These are phyloP conservation scores for Aspergillus quadricinctus DNA, from an alignment of 2,329 filamentous ascomycete genomes.

Conservation along the genomic window DNA sequence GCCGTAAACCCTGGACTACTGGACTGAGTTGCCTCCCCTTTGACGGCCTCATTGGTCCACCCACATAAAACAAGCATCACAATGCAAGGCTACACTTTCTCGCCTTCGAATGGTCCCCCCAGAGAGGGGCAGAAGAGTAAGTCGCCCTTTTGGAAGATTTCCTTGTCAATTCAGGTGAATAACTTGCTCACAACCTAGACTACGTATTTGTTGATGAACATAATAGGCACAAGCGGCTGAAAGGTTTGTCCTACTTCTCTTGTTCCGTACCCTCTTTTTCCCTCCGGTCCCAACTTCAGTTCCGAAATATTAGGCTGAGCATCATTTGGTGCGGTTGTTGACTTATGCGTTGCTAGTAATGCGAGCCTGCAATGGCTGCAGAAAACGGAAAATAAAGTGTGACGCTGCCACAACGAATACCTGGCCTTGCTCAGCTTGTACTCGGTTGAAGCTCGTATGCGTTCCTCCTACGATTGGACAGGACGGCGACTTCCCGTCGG, in stretches of 20 bases:
- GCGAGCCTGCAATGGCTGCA: conserved; percentile 93
- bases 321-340: conserved; percentile 1
- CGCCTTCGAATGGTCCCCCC: conserved; percentile 59
- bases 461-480: conserved; percentile 80
- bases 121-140: conserved; percentile 82
- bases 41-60: conserved; percentile 59
- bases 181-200: conserved; percentile 51
- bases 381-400: conserved; percentile 95
- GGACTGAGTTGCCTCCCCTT: conserved; percentile 27
- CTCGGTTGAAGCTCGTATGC: conserved; percentile 86
- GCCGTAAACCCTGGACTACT: conserved; percentile 42
- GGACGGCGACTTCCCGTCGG: conserved; percentile 51
- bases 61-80: conserved; percentile 30
- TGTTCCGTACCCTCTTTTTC: background rate
- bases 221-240: conserved; percentile 93
- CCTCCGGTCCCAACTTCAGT: background rate
- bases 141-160: conserved; percentile 25
- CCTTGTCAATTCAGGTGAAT: conserved; percentile 1
- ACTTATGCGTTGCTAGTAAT: conserved; percentile 61
- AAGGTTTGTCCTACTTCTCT: conserved; percentile 56
- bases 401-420: conserved; percentile 95
- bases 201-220: conserved; percentile 99
- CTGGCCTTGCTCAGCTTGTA: conserved; percentile 94
- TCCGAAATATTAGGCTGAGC: background rate
- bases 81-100: conserved; percentile 73